phyloP scores from a whole-genome alignment of 345 rosid genomes.

The Salix suchowensis region DNA sequence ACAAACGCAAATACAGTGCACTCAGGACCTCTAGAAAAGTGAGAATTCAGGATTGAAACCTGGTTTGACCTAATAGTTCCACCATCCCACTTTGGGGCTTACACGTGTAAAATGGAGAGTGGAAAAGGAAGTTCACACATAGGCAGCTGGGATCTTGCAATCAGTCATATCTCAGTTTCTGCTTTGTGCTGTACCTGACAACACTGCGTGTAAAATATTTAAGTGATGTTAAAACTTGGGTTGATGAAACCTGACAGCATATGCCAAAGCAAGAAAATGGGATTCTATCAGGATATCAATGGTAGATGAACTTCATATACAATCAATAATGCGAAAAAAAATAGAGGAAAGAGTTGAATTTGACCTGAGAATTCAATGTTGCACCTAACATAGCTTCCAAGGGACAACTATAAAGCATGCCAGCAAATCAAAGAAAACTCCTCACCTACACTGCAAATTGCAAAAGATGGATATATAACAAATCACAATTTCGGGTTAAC shows the following conservation, averaged over 20 bases:
- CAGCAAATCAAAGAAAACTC: slow-evolving; percentile 21
- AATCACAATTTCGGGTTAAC: not conserved
- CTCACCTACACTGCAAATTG: slow-evolving; percentile 13
- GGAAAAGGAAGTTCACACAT: not conserved
- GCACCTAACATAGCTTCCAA: slow-evolving; percentile 41
- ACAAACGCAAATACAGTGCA: not conserved
- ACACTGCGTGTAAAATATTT: slow-evolving; percentile 4
- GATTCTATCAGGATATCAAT: slow-evolving; percentile 1
- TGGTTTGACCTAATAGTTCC: slow-evolving; percentile 11
- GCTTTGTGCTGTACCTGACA: slow-evolving; percentile 3
- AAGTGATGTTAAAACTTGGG: not conserved
- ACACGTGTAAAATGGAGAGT: slow-evolving; percentile 16
- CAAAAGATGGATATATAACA: not conserved
- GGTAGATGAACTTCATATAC: not conserved
- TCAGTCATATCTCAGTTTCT: slow-evolving; percentile 23
- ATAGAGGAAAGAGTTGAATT: not conserved
- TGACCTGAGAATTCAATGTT: slow-evolving; percentile 35
- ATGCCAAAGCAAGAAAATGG: not conserved
- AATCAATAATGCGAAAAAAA: not conserved
- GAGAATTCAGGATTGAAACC: not conserved
- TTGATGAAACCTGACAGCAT: not conserved
- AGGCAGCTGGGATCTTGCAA: slow-evolving; percentile 33
- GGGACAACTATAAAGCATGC: slow-evolving; percentile 18
- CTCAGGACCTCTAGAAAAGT: not conserved
- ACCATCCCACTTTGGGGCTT: slow-evolving; percentile 9